A percentile compares a stretch with the other conserved stretches of the same genome.
phyloP scores from a whole-genome alignment of 2,329 filamentous ascomycete species.

The Fusarium sublunatum region DNA sequence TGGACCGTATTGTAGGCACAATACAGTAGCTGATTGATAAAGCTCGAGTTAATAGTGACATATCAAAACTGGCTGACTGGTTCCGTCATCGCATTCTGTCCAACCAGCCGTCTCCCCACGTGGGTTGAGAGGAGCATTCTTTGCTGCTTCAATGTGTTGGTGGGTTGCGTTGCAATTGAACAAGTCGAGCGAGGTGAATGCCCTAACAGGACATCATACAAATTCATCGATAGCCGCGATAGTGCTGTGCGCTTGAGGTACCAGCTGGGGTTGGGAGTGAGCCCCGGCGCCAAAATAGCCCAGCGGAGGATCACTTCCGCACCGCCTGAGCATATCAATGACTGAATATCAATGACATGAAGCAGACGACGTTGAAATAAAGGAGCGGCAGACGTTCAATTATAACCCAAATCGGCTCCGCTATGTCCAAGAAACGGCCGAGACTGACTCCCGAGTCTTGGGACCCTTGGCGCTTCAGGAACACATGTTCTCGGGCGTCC shows the following conservation, averaged over 20 bases:
- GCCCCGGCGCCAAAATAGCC: constrained; percentile 11
- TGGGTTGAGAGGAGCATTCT: constrained; percentile 24
- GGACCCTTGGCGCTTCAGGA: constrained; percentile 11
- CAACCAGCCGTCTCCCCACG: constrained; percentile 29
- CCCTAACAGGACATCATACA: constrained; percentile 18
- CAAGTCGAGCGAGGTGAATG: constrained; percentile 2
- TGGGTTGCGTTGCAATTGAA: constrained; percentile 3
- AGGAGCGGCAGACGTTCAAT: constrained; percentile 34
- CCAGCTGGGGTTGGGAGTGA: constrained; percentile 16
- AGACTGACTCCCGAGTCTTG: constrained; percentile 20
- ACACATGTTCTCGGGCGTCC: constrained; percentile 34
- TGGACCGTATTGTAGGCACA: too few species aligned
- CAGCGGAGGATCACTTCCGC: constrained; percentile 22
- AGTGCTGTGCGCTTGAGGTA: constrained; percentile 15
- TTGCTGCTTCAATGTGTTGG: constrained; percentile 2
- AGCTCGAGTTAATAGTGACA: background rate
- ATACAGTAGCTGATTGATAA: constrained; percentile 14
- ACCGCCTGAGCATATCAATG: background rate
- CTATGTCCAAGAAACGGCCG: constrained; percentile 26
- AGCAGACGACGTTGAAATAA: constrained; percentile 8
- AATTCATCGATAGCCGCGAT: constrained; percentile 22
- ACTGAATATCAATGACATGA: background rate
- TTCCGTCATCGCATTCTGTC: background rate
- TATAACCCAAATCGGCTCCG: constrained; percentile 32
- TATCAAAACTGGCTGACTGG: constrained; percentile 4